Conservation (phyloP, 495 filamentous ascomycete genomes). For the Astrocystis sublimbata region DNA sequence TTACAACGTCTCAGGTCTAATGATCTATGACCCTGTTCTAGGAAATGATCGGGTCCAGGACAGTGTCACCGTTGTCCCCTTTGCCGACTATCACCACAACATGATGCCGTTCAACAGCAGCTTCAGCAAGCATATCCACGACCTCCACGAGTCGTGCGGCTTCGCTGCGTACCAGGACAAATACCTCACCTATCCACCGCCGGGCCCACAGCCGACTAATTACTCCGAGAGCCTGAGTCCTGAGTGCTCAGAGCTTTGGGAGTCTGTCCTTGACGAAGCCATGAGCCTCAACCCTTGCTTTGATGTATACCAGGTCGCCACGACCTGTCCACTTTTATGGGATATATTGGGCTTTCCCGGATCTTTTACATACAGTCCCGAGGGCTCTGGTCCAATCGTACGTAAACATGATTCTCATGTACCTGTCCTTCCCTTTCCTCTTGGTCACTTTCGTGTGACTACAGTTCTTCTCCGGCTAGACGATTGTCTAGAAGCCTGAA, state of each 20-base stretch:
- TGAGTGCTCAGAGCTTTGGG: constrained; percentile 49
- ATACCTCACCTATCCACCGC: constrained; percentile 70
- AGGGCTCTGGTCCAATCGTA: constrained; percentile 53
- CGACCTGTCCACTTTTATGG: constrained; percentile 73
- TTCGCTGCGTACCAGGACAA: constrained; percentile 65
- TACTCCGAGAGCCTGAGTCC: constrained; percentile 31
- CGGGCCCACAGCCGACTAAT: constrained; percentile 56
- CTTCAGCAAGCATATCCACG: constrained; percentile 62
- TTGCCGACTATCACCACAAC: constrained; percentile 63
- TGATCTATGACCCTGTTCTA: constrained; percentile 72
- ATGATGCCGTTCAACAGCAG: constrained; percentile 69
- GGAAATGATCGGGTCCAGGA: constrained; percentile 55
- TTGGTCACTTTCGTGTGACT: too few species aligned
- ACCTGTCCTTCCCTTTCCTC: too few species aligned
- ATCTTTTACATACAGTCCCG: constrained; percentile 50
- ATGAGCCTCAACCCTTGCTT: constrained; percentile 75
- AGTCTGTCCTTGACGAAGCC: constrained; percentile 57
- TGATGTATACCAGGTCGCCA: constrained; percentile 74
- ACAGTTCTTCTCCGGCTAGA: too few species aligned
- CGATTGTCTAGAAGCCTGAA: too few species aligned
- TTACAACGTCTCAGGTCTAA: constrained; percentile 66
- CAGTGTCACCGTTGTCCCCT: constrained; percentile 61
- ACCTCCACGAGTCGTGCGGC: constrained; percentile 61
- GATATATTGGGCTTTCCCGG: constrained; percentile 75
- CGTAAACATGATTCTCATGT: too few species aligned